phyloP scores from a whole-genome alignment of 2,329 filamentous ascomycete genomes.

The Incumbomyces delicatus region DNA sequence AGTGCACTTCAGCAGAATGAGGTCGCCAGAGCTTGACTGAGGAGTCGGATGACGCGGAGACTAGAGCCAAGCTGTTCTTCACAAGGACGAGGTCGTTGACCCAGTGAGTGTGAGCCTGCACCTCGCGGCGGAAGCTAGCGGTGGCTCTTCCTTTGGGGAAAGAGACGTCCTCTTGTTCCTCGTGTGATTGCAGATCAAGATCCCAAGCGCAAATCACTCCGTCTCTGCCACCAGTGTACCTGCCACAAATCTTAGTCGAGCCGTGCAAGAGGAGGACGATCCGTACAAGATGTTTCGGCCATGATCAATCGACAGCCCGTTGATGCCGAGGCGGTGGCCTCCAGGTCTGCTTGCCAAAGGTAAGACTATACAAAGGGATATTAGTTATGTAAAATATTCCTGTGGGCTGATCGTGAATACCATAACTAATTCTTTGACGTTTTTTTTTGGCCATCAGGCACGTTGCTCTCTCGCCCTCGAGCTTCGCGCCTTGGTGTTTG shows the following conservation, averaged over 20 bases:
- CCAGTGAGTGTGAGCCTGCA: slow-evolving; percentile 87
- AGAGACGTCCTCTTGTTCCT: slow-evolving; percentile 9
- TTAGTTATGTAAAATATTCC: too few species aligned
- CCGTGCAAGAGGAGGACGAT: slow-evolving; percentile 8
- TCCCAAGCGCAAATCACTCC: slow-evolving; percentile 96
- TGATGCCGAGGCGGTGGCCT: slow-evolving; percentile 87
- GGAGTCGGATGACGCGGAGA: slow-evolving; percentile 87
- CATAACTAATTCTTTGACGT: slow-evolving; percentile 62
- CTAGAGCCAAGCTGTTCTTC: slow-evolving; percentile 65
- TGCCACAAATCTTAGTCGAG: slow-evolving; percentile 31
- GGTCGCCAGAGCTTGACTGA: slow-evolving; percentile 91
- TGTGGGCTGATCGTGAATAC: slow-evolving; percentile 33
- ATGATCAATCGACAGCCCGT: slow-evolving; percentile 80
- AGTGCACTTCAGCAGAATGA: slow-evolving; percentile 48
- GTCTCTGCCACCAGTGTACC: slow-evolving; percentile 92
- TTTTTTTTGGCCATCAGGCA: slow-evolving; percentile 54
- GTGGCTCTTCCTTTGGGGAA: slow-evolving; percentile 24
- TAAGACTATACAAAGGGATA: slow-evolving; percentile 44
- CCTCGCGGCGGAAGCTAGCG: slow-evolving; percentile 51
- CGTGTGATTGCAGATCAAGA: slow-evolving; percentile 58
- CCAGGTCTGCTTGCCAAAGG: slow-evolving; percentile 64
- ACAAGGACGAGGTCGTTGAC: slow-evolving; percentile 84
- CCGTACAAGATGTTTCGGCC: slow-evolving; percentile 77
- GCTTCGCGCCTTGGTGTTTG: background rate
- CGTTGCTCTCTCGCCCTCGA: background rate